Percentiles rank a stretch among this genome's conserved stretches.
Evolutionary conservation across 2,329 filamentous ascomycete species (phyloP).

Genomic region (Sclerotinia sclerotiorum): DNA sequence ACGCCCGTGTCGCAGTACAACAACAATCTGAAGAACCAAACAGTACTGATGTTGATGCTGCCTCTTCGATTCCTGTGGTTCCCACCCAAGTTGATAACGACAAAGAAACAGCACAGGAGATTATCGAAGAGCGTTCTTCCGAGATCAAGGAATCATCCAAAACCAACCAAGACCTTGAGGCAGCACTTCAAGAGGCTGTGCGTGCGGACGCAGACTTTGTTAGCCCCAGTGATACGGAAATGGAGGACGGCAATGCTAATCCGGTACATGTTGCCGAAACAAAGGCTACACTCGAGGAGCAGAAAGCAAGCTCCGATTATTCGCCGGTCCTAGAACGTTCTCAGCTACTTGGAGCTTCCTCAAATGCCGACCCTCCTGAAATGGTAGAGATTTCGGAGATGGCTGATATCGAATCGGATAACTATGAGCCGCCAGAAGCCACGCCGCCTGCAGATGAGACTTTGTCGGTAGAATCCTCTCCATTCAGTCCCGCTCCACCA

Average conservation of each 20-base stretch:
- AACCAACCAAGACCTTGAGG: conserved; percentile 34
- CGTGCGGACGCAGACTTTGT: conserved; percentile 36
- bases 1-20: background rate
- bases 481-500: conserved; percentile 46
- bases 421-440: conserved; percentile 56
- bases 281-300: conserved; percentile 26
- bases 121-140: background rate
- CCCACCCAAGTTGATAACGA: background rate
- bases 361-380: background rate
- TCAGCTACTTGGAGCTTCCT: background rate
- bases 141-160: conserved; percentile 14
- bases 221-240: conserved; percentile 28
- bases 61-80: background rate
- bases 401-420: conserved; percentile 46
- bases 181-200: conserved; percentile 36
- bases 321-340: conserved; percentile 32
- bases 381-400: conserved; percentile 15
- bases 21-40: background rate
- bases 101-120: background rate
- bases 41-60: background rate
- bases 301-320: conserved; percentile 32
- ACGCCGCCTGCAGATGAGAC: conserved; percentile 31
- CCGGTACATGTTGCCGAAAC: conserved; percentile 26
- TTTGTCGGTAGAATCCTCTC: conserved; percentile 40
- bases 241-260: conserved; percentile 33